These are phyloP conservation scores for Helenozyma rhizophorensis DNA, from an alignment of 805 yeast species.

Conservation along the genomic window DNA sequence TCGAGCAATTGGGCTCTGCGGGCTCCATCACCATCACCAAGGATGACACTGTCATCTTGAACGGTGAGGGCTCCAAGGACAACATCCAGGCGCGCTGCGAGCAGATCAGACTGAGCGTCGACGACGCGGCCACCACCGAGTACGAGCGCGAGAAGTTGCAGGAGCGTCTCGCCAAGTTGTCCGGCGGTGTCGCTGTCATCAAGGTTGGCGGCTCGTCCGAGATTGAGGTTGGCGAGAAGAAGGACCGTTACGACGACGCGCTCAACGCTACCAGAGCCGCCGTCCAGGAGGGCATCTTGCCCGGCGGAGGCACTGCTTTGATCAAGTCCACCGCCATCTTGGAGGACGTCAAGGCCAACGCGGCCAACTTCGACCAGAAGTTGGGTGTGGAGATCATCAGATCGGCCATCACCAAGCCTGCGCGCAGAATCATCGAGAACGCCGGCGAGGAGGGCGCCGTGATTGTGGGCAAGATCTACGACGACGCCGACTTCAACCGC, in stretches of 20 bases:
- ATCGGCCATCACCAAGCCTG: constrained; percentile 92
- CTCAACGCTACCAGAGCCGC: constrained; percentile 98
- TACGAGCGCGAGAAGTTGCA: constrained; percentile 96
- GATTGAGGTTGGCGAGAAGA: constrained; percentile 98
- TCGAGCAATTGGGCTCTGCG: constrained; percentile 85
- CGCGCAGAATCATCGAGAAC: constrained; percentile 90
- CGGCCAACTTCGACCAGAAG: constrained; percentile 86
- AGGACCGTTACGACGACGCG: constrained; percentile 98
- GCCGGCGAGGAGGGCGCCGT: constrained; percentile 98
- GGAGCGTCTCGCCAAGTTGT: constrained; percentile 93
- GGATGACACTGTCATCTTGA: constrained; percentile 91
- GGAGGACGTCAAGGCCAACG: constrained; percentile 61
- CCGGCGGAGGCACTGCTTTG: constrained; percentile 99
- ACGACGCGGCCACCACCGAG: constrained; percentile 71
- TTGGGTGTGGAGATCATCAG: constrained; percentile 92
- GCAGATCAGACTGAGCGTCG: constrained; percentile 81
- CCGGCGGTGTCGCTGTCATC: constrained; percentile 98
- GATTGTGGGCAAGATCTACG: constrained; percentile 82
- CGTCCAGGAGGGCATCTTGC: constrained; percentile 95
- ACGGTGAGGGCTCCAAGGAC: constrained; percentile 87
- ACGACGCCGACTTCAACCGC: constrained; percentile 66
- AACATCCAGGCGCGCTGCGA: constrained; percentile 82
- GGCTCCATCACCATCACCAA: constrained; percentile 90
- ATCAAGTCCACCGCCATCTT: constrained; percentile 82
- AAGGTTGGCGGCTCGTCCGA: constrained; percentile 97